These are phyloP conservation scores for Erythrophleum fordii DNA, from an alignment of 306 rosid genomes.

Conservation along the genomic window DNA sequence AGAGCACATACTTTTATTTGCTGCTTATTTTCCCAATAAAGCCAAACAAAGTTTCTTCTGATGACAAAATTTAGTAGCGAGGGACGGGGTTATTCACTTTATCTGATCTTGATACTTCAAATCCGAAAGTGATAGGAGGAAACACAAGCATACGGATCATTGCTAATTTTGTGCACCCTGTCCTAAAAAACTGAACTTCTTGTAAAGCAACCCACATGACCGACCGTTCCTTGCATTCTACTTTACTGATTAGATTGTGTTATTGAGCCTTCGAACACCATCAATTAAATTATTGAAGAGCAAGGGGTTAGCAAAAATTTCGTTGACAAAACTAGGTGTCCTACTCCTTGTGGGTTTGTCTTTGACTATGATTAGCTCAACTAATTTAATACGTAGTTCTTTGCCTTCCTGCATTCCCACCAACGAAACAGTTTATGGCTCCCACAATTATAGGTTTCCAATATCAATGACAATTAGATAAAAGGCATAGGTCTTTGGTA, in stretches of 20 bases:
- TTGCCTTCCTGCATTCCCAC: background rate
- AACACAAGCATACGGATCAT: conserved; percentile 45
- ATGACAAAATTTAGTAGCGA: conserved; percentile 12
- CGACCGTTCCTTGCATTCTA: conserved; percentile 36
- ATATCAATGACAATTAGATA: too few relatives aligned
- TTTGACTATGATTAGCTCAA: conserved; percentile 22
- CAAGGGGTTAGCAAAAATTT: conserved; percentile 12
- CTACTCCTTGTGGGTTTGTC: conserved; percentile 44
- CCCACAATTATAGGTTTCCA: background rate
- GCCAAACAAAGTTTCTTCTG: background rate
- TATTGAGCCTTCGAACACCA: conserved; percentile 19
- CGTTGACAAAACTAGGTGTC: conserved; percentile 35
- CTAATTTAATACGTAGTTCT: background rate
- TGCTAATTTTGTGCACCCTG: conserved; percentile 38
- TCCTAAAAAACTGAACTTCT: conserved; percentile 32
- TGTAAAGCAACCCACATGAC: conserved; percentile 59
- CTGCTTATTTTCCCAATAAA: background rate
- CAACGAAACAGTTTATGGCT: background rate
- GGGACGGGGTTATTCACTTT: background rate
- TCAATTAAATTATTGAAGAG: conserved; percentile 2
- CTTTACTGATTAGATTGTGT: conserved; percentile 34
- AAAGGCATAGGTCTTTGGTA: background rate
- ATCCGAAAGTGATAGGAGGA: conserved; percentile 46
- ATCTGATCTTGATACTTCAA: conserved; percentile 25
- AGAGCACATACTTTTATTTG: background rate